Evolutionary conservation across 371 early-diverging fungal species (phyloP).

Genomic region (Fennellomyces sp.): DNA sequence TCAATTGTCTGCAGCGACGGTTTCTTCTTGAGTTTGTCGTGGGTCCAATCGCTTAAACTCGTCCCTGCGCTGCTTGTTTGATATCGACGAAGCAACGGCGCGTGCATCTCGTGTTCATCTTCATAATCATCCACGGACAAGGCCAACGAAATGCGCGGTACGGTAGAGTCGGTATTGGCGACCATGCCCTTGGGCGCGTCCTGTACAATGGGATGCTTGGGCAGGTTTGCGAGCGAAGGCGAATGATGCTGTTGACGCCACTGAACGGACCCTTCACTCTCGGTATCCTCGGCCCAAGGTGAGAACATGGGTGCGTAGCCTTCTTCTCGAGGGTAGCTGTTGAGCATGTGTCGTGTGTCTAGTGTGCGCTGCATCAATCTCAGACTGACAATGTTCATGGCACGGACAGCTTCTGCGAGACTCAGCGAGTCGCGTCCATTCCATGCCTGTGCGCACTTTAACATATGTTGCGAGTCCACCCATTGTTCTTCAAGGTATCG

Average conservation of each 20-base stretch:
- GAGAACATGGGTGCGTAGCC: neutral
- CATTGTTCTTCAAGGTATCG: constrained; percentile 44
- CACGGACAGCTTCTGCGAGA: constrained; percentile 33
- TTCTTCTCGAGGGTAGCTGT: neutral
- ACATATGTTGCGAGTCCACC: constrained; percentile 44
- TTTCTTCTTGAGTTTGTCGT: constrained; percentile 7
- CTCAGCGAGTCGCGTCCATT: constrained; percentile 23
- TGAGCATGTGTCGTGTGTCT: constrained; percentile 33
- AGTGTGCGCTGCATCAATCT: constrained; percentile 38
- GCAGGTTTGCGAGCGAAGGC: constrained; percentile 10
- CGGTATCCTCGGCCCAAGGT: neutral
- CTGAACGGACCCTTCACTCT: neutral
- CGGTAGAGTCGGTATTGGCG: neutral
- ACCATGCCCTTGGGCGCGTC: constrained; percentile 3
- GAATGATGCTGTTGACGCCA: constrained; percentile 2
- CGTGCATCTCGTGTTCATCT: constrained; percentile 23
- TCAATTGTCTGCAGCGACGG: constrained; percentile 3
- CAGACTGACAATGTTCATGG: constrained; percentile 41
- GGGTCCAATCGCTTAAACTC: constrained; percentile 5
- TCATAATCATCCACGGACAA: constrained; percentile 1
- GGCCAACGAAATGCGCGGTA: constrained; percentile 1
- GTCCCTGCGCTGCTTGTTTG: constrained; percentile 1
- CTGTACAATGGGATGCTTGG: constrained; percentile 20
- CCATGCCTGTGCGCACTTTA: constrained; percentile 49
- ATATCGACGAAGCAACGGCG: constrained; percentile 22